These are phyloP conservation scores for Multifurca ochricompacta DNA, from an alignment of 768 basidiomycete genomes.

Conservation along the genomic window DNA sequence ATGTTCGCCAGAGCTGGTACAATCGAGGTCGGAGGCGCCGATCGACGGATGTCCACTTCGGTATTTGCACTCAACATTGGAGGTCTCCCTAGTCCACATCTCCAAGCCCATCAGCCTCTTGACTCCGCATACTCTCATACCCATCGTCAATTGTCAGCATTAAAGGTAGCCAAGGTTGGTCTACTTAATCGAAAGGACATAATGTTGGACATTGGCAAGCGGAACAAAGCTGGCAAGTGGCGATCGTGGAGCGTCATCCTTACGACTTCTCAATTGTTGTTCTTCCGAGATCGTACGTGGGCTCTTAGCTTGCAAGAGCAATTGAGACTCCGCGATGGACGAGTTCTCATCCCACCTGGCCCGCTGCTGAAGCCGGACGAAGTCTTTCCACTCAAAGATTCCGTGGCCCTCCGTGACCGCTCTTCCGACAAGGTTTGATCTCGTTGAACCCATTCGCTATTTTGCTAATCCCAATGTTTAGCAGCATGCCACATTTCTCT, in stretches of 20 bases:
- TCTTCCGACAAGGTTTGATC: conserved; percentile 64
- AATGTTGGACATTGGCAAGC: conserved; percentile 65
- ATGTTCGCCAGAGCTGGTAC: conserved; percentile 54
- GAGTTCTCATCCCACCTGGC: conserved; percentile 33
- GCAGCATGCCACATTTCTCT: conserved; percentile 56
- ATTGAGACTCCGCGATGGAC: conserved; percentile 30
- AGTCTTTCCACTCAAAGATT: conserved; percentile 65
- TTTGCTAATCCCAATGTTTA: neutral
- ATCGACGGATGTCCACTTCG: conserved; percentile 32
- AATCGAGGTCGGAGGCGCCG: conserved; percentile 44
- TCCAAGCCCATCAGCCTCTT: conserved; percentile 24
- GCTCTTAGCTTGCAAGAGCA: conserved; percentile 39
- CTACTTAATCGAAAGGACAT: conserved; percentile 80
- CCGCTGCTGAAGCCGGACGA: conserved; percentile 73
- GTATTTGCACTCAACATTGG: conserved; percentile 37
- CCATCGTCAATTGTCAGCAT: conserved; percentile 33
- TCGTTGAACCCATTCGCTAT: neutral
- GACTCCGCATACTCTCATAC: conserved; percentile 24
- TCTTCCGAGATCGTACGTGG: conserved; percentile 72
- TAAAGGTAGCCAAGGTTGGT: conserved; percentile 78
- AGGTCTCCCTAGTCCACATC: conserved; percentile 26
- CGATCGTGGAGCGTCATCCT: conserved; percentile 75
- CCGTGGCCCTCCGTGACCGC: conserved; percentile 73
- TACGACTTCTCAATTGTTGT: conserved; percentile 83
- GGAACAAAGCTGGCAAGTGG: conserved; percentile 78